phyloP scores from a whole-genome alignment of 1,284 basidiomycete genomes.

The Cutaneotrichosporon sp. region DNA sequence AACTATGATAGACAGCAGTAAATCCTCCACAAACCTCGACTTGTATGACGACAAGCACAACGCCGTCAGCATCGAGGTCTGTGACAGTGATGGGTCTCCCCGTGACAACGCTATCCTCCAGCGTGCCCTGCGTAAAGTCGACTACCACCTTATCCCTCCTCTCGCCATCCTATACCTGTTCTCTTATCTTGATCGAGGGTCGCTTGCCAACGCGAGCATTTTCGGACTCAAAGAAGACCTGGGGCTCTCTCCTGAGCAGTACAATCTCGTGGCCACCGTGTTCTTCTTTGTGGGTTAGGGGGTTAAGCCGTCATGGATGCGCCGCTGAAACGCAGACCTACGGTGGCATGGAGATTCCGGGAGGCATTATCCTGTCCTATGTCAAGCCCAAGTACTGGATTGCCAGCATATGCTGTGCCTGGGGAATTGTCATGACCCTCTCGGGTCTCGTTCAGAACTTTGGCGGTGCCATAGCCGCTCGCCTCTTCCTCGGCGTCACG shows the following conservation, averaged over 20 bases:
- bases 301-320: background rate
- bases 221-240: constrained; percentile 19
- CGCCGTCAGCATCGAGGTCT: too few relatives aligned
- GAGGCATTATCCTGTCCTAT: constrained; percentile 17
- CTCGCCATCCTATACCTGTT: constrained; percentile 36
- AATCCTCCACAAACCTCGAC: background rate
- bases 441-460: constrained; percentile 58
- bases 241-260: constrained; percentile 11
- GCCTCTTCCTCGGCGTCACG: constrained; percentile 10
- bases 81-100: too few relatives aligned
- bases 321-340: constrained; percentile 7
- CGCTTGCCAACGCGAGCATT: constrained; percentile 18
- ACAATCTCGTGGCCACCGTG: constrained; percentile 22
- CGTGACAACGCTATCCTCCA: constrained; percentile 8
- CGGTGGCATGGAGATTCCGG: constrained; percentile 17
- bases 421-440: constrained; percentile 58
- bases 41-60: too few relatives aligned
- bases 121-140: constrained; percentile 19
- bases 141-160: constrained; percentile 32
- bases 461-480: constrained; percentile 42
- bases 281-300: constrained; percentile 18
- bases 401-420: constrained; percentile 43
- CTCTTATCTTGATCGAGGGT: constrained; percentile 28
- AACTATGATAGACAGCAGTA: too few relatives aligned
- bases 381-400: constrained; percentile 37